Percentiles rank a stretch among this genome's conserved stretches.
Conservation (phyloP, 2,329 filamentous ascomycete genomes). For the Podosphaera xanthii region DNA sequence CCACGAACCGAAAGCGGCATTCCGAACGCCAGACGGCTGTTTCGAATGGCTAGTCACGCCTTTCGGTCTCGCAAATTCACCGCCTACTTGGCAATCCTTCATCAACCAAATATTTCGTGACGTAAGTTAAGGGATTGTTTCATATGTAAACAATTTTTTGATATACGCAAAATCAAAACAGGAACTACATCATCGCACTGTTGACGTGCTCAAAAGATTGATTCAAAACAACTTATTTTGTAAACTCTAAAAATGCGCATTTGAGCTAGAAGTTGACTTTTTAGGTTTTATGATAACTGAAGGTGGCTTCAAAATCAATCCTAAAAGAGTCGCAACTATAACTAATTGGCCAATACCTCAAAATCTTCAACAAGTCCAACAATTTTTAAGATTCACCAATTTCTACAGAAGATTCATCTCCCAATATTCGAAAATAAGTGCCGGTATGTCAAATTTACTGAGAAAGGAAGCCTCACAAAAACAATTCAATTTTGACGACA, state of each 20-base stretch:
- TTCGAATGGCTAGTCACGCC: neutral
- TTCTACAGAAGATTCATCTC: neutral
- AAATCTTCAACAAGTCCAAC: neutral
- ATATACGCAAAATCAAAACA: neutral
- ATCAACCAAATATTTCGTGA: no score
- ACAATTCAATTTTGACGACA: neutral
- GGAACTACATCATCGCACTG: neutral
- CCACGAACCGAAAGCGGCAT: neutral
- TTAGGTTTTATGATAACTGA: neutral
- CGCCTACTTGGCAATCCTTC: no score
- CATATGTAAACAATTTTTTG: neutral
- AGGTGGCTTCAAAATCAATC: neutral
- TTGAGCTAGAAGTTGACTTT: neutral
- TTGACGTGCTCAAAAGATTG: neutral
- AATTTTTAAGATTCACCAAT: conserved; percentile 1
- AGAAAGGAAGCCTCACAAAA: conserved; percentile 1
- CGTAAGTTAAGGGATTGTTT: neutral
- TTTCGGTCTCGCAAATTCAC: neutral
- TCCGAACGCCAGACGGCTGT: neutral
- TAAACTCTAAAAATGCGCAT: neutral
- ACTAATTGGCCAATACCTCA: neutral
- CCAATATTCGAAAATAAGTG: neutral
- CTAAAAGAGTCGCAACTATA: neutral
- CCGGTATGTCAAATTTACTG: neutral
- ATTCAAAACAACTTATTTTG: neutral